phyloP scores from a whole-genome alignment of 768 basidiomycete species.

The Leucogyrophana mollusca region DNA sequence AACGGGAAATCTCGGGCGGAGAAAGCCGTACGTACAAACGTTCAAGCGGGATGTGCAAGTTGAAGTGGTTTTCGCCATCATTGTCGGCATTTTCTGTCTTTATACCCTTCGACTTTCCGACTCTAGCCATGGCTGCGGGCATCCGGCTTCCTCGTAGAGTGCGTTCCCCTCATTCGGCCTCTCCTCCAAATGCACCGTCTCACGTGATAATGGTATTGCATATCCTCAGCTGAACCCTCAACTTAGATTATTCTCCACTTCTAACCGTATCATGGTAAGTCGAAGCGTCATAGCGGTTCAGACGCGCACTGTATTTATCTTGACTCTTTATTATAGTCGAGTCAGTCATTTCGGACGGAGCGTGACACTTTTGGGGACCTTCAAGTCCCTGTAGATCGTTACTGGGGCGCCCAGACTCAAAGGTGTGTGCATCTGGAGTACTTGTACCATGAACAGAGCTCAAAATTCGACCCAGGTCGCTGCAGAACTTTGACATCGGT shows the following conservation, averaged over 20 bases:
- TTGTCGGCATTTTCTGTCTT: no score
- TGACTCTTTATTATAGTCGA: constrained; percentile 28
- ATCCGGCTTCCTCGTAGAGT: constrained; percentile 11
- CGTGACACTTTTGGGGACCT: constrained; percentile 96
- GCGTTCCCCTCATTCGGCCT: constrained; percentile 1
- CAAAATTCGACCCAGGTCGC: constrained; percentile 50
- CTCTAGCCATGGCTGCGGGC: constrained; percentile 5
- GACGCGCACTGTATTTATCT: constrained; percentile 2
- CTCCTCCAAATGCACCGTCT: not conserved
- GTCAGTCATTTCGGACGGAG: constrained; percentile 70
- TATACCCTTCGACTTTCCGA: not conserved
- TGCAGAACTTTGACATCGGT: constrained; percentile 99
- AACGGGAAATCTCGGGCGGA: constrained; percentile 11
- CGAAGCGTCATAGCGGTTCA: not conserved
- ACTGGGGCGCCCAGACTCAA: constrained; percentile 99
- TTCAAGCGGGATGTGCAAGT: no score
- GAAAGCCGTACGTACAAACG: constrained; percentile 5
- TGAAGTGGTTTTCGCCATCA: no score
- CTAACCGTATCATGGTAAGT: constrained; percentile 36
- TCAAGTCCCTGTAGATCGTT: constrained; percentile 81
- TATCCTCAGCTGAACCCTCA: constrained; percentile 5
- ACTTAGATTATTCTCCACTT: constrained; percentile 25
- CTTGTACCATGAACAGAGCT: constrained; percentile 6
- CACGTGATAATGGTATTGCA: constrained; percentile 19
- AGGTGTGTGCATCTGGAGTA: constrained; percentile 44